Evolutionary conservation across 257 asterid species (phyloP).

Genomic region (Solanum okadae): DNA sequence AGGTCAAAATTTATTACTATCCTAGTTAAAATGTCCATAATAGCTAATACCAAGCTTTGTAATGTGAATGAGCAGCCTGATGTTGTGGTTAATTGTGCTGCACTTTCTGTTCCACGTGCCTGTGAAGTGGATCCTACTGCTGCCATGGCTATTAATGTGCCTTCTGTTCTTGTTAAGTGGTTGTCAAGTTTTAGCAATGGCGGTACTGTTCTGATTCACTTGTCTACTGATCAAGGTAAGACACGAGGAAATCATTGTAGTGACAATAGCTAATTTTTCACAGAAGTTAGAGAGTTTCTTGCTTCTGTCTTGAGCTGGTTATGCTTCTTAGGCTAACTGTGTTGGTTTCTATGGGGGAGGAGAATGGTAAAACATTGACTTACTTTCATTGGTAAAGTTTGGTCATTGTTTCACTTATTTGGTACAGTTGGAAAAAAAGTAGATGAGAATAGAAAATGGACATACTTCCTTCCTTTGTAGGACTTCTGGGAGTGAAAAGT

Average conservation of each 20-base stretch:
- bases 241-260: background rate
- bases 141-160: conserved; percentile 86
- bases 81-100: conserved; percentile 93
- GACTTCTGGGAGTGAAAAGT: background rate
- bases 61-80: conserved; percentile 56
- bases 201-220: conserved; percentile 55
- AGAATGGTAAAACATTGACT: background rate
- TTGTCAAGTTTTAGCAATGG: conserved; percentile 44
- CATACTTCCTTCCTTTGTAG: background rate
- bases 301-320: background rate
- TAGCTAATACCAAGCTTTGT: background rate
- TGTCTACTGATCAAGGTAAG: conserved; percentile 96
- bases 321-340: background rate
- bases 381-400: background rate
- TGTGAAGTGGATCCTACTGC: conserved; percentile 81
- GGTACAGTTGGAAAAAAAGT: background rate
- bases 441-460: background rate
- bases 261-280: background rate
- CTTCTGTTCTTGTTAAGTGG: conserved; percentile 72
- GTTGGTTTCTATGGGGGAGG: background rate
- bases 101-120: conserved; percentile 77
- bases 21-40: background rate
- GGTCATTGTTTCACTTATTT: background rate
- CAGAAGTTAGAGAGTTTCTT: background rate
- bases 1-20: background rate